Evolutionary conservation across 2,329 filamentous ascomycete genomes (phyloP).

Genomic region (Trichoderma harzianum): DNA sequence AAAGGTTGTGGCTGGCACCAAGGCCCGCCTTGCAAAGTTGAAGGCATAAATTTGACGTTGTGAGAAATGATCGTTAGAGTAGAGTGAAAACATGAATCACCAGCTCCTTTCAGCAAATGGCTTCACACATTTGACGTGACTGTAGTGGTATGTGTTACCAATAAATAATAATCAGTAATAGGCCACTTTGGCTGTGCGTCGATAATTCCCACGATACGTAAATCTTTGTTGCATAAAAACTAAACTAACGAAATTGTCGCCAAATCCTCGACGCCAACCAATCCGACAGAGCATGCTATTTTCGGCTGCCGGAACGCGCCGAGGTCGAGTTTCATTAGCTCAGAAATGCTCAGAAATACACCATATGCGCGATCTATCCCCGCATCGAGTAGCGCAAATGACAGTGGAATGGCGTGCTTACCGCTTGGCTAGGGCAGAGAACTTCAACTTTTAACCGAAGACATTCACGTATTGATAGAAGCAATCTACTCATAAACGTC

Average conservation of each 20-base stretch:
- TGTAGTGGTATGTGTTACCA: not conserved
- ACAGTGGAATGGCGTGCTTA: not conserved
- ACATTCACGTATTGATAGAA: not conserved
- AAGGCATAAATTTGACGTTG: not conserved
- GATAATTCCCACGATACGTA: not conserved
- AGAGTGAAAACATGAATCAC: not conserved
- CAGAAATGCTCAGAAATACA: not conserved
- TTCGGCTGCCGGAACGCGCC: not conserved
- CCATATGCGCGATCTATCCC: not conserved
- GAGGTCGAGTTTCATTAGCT: not conserved
- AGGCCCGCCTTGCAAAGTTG: constrained; percentile 22
- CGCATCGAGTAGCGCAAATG: not conserved
- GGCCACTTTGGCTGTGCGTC: not conserved
- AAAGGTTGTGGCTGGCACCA: constrained; percentile 20
- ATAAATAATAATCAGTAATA: not conserved
- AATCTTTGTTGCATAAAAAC: not conserved
- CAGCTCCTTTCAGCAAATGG: not conserved
- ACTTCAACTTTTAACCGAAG: not conserved
- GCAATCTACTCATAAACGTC: not conserved
- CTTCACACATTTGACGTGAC: not conserved
- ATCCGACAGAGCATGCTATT: not conserved
- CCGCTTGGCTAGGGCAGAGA: not conserved
- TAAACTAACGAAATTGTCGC: not conserved
- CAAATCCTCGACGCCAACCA: not conserved
- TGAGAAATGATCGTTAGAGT: not conserved